These are phyloP conservation scores for Tetrapisispora pingtungensis DNA, from an alignment of 805 yeast species.

Conservation along the genomic window DNA sequence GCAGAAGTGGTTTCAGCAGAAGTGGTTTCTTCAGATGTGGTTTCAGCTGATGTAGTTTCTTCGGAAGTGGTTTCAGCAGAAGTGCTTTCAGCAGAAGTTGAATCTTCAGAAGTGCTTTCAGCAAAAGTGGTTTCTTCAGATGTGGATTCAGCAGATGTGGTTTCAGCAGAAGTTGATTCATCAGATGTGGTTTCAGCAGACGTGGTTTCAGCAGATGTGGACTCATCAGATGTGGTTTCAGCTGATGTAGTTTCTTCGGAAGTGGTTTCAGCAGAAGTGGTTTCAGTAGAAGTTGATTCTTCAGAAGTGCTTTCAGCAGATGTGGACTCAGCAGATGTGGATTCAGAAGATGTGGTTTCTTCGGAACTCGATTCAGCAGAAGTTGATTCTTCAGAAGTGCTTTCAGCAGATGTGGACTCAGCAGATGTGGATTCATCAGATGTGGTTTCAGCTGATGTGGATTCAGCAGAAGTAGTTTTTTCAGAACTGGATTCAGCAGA, in stretches of 20 bases:
- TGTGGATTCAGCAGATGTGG: too few relatives aligned
- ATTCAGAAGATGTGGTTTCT: not conserved
- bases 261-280: not conserved
- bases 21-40: too few relatives aligned
- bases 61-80: too few relatives aligned
- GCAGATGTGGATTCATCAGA: not conserved
- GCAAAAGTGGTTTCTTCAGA: too few relatives aligned
- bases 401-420: not conserved
- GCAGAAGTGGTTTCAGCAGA: too few relatives aligned
- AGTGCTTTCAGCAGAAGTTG: too few relatives aligned
- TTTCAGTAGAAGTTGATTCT: too few relatives aligned
- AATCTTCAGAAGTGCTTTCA: too few relatives aligned
- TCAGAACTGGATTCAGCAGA: not conserved
- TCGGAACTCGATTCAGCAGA: not conserved
- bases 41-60: too few relatives aligned
- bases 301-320: too few relatives aligned
- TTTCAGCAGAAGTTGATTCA: too few relatives aligned
- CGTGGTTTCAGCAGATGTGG: not conserved
- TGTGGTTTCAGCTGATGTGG: not conserved
- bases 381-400: not conserved
- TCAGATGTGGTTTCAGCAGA: not conserved
- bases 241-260: not conserved
- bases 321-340: too few relatives aligned
- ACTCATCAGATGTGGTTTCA: not conserved
- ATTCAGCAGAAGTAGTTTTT: not conserved